Base-by-base conservation (phyloP, 2,329 filamentous ascomycete species). In the Cladosporium sp. region DNA sequence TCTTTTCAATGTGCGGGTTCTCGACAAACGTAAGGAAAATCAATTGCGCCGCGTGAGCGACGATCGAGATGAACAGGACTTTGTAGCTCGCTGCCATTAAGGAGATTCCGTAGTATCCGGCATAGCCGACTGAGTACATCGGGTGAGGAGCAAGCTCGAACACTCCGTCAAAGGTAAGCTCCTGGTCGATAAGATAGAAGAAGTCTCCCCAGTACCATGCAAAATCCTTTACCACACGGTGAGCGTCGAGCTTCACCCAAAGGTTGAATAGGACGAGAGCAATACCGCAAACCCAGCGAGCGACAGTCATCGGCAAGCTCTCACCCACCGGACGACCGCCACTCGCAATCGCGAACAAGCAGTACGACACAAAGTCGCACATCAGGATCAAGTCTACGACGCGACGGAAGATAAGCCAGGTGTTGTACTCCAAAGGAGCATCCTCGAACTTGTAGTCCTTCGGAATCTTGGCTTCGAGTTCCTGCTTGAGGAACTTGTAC, bases 141-240 rank as follows among this genome's bases (percentile, higher is more conserved):
- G 93, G 93, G 73, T 97, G 94, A 34, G 94, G 94, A 19, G 94
- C 94, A 88, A 99, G 95, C 77, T 99, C 94, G 73, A 97, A 99
- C 63, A 99, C 94, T 59, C 94, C 94, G 72, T 99, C 94, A 74
- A 99, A 99, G 51, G 92, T 97, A 73, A 99, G 81, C 71, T 96
- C 91, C 77, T 97, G 92, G 75, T 99, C 94, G 73, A 99, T 90
- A 70, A 99, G 87, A 76, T 92, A 99, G 81, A 97, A 99, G 77
- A 97, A 97, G 75, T 99, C 94, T 62, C 94, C 94, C 94, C 94
- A 99, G 76, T 97, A 99, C 94, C 94, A 99, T 28, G 94, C 94
- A 77, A 92, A 99, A 76, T 99, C 94, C 76, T 97, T 97, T 71
- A 99, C 94, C 51, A 99, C 94, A 61, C 94, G 85, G 75, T 99